Conservation (phyloP, 192 early-diverging fungal species). For the Backusella parvicylindrica region DNA sequence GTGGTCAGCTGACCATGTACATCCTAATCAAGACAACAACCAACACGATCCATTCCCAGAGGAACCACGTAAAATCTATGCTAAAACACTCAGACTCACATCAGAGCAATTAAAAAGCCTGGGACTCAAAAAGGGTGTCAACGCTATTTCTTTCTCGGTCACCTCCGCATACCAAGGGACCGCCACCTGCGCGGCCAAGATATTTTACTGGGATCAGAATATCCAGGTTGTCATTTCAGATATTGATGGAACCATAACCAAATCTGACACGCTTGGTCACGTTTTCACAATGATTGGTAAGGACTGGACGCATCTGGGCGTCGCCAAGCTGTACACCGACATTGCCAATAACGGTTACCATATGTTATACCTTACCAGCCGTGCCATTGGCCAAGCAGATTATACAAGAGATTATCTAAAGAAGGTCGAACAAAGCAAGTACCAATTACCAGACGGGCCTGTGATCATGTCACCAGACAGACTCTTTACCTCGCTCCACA, state of each 20-base stretch:
- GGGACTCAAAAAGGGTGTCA: slow-evolving; percentile 78
- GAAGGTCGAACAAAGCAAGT: slow-evolving; percentile 84
- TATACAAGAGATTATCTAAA: slow-evolving; percentile 89
- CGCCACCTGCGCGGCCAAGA: slow-evolving; percentile 77
- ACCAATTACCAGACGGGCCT: slow-evolving; percentile 90
- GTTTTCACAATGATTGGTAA: slow-evolving; percentile 96
- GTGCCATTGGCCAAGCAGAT: slow-evolving; percentile 92
- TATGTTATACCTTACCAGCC: slow-evolving; percentile 90
- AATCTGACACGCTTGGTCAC: slow-evolving; percentile 95
- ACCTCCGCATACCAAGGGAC: slow-evolving; percentile 71
- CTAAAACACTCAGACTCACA: slow-evolving; percentile 88
- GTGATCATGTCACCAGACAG: slow-evolving; percentile 95
- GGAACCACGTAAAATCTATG: slow-evolving; percentile 50
- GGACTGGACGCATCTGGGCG: slow-evolving; percentile 98
- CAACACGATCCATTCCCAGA: not conserved
- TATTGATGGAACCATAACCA: slow-evolving; percentile 98
- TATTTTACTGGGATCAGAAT: slow-evolving; percentile 84
- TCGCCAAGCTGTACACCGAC: slow-evolving; percentile 95
- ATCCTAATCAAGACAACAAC: not conserved
- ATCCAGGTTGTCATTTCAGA: slow-evolving; percentile 94
- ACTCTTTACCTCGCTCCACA: slow-evolving; percentile 86
- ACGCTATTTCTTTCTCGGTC: slow-evolving; percentile 88
- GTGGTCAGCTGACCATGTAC: slow-evolving; percentile 9
- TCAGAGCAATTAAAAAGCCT: slow-evolving; percentile 86
- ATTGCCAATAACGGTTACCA: slow-evolving; percentile 93